Percentiles rank a stretch among this genome's conserved stretches.
Evolutionary conservation across 2,329 filamentous ascomycete genomes (phyloP).

Genomic region (Cryphonectria parasitica): DNA sequence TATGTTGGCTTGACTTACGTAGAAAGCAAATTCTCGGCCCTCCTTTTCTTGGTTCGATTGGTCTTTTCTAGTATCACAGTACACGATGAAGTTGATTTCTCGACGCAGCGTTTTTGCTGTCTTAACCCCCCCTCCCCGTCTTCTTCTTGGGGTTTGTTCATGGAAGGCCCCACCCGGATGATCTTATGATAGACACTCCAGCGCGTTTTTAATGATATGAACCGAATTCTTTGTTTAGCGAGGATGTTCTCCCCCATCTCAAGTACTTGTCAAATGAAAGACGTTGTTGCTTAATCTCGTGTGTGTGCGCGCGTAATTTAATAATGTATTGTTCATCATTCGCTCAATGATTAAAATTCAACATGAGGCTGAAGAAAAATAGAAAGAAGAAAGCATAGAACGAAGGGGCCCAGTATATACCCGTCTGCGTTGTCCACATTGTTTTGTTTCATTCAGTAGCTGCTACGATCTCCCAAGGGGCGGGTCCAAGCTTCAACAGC

Average conservation of each 20-base stretch:
- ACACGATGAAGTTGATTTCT: not conserved
- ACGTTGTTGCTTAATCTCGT: not conserved
- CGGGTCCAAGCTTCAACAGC: not conserved
- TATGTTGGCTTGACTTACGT: not conserved
- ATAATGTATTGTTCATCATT: not conserved
- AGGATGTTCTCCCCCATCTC: not conserved
- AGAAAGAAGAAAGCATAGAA: not conserved
- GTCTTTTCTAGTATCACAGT: not conserved
- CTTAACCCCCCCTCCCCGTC: too few relatives aligned
- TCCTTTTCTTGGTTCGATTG: not conserved
- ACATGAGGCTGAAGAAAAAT: not conserved
- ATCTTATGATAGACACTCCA: constrained; percentile 1
- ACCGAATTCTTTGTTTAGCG: not conserved
- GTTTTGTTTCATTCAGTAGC: not conserved
- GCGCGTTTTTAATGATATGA: not conserved
- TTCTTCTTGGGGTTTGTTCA: not conserved
- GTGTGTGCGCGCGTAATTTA: not conserved
- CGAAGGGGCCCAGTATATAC: not conserved
- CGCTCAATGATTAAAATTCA: constrained; percentile 17
- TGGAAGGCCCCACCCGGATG: not conserved
- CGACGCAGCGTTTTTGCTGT: not conserved
- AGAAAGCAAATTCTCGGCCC: not conserved
- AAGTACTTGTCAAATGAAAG: not conserved
- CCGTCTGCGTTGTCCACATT: constrained; percentile 5
- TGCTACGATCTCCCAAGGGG: not conserved